Evolutionary conservation across 2,329 filamentous ascomycete species (phyloP).

Genomic region (Trichoderma afroharzianum): DNA sequence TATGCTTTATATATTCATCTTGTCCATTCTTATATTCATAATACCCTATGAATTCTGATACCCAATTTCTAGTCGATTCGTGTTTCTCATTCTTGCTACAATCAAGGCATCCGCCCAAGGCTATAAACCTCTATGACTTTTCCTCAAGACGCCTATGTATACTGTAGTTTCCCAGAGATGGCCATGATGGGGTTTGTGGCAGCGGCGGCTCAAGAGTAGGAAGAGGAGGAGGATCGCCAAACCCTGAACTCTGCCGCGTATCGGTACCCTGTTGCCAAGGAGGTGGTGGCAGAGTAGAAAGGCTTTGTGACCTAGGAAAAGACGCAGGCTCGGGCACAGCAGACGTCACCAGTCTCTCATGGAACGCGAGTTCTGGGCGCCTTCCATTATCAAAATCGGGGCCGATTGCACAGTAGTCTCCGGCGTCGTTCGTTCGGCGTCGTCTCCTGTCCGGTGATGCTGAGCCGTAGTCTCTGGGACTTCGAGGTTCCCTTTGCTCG

Average conservation of each 20-base stretch:
- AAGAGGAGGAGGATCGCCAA: constrained; percentile 52
- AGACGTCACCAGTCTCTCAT: constrained; percentile 21
- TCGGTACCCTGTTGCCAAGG: constrained; percentile 39
- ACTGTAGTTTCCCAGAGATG: constrained; percentile 1
- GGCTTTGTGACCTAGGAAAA: constrained; percentile 32
- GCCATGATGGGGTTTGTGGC: constrained; percentile 30
- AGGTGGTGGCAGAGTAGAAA: constrained; percentile 42
- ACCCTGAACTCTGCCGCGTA: constrained; percentile 43
- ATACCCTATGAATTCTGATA: background rate
- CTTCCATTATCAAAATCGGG: constrained; percentile 8
- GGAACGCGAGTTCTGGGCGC: background rate
- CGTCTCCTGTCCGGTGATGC: constrained; percentile 56
- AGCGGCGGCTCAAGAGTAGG: constrained; percentile 50
- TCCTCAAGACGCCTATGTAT: constrained; percentile 24
- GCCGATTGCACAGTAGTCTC: constrained; percentile 31
- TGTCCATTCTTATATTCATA: background rate
- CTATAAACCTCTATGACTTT: background rate
- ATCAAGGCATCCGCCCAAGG: background rate
- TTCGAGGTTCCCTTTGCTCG: constrained; percentile 25
- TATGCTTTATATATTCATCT: background rate
- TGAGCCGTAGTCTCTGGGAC: constrained; percentile 37
- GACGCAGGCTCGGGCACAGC: constrained; percentile 31
- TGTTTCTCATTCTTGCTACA: background rate
- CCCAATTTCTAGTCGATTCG: background rate
- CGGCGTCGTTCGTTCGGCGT: constrained; percentile 52